These are phyloP conservation scores for Geum urbanum DNA, from an alignment of 306 rosid genomes.

Conservation along the genomic window DNA sequence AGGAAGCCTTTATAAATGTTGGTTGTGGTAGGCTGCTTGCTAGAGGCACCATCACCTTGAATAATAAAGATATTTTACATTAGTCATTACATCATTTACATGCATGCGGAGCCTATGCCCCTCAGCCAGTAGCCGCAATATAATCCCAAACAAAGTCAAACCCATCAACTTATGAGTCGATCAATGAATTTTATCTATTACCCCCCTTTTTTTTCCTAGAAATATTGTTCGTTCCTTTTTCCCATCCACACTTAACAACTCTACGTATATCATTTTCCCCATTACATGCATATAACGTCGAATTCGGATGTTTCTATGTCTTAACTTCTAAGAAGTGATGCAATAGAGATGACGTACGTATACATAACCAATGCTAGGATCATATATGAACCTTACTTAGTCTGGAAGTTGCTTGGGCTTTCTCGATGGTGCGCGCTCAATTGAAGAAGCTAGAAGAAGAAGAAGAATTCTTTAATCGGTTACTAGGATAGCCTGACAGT, in stretches of 20 bases:
- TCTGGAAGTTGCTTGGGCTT: neutral
- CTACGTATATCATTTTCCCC: no score
- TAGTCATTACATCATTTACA: no score
- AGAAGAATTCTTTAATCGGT: neutral
- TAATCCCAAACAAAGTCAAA: conserved; percentile 7
- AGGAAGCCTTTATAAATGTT: conserved; percentile 20
- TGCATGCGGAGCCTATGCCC: neutral
- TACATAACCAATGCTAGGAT: no score
- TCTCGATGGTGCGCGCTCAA: neutral
- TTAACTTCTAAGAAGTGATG: no score
- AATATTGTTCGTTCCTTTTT: neutral
- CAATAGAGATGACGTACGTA: no score
- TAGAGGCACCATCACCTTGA: neutral
- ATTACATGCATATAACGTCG: no score
- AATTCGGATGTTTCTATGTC: no score
- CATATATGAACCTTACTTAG: no score
- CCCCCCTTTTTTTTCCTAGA: neutral
- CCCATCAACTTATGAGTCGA: neutral
- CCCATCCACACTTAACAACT: neutral
- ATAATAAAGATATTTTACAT: neutral
- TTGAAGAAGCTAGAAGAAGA: no score
- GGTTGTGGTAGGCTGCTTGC: conserved; percentile 28
- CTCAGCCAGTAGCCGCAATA: neutral
- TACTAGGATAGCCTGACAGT: neutral
- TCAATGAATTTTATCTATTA: neutral